Evolutionary conservation across 345 rosid genomes (phyloP), one percentile per base, ranked within the genome.

Genomic region (Euphorbia pulcherrima): DNA sequence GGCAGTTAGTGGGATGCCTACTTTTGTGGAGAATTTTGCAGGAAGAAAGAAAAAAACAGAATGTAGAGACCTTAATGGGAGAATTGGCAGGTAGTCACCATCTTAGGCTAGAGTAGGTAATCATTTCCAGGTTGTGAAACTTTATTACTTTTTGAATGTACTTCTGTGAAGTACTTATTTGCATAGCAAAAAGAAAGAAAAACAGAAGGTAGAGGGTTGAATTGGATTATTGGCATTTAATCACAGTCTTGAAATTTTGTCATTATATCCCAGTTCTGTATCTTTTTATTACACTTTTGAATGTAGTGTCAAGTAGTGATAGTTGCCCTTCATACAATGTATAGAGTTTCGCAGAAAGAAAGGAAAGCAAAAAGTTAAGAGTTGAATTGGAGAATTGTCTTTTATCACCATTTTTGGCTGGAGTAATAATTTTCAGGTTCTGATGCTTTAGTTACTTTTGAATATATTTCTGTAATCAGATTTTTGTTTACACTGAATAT

Each of bases 381-480:
- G 27, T 50, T 65, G 69, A 52, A 50, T 33, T 51, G 69, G 28
- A 33, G 14, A 65, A 46, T 65, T 65, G 69, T 44, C 61, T 40
- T 18, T 57, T 23, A 39, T 44, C 63, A 56, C 61, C 17, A 17
- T 41, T 40, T 56, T 21, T 18, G 21, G 53, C 12, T 52, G 16
- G 56, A 33, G 33, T 20, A 12, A 47, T 50, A 27, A n/a, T 37
- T 21, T 21, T 35, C 26, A 28, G 62, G 50, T 54, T 63, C 66
- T 20, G 33, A 60, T 26, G 56, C 51, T 67, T 20, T 26, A 40
- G 52, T 18, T 40, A 47, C 51, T 62, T 56, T 28, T 64, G 7
- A 16, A 23, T 67, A 56, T 59, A 50, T 66, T 47, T 50, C 8
- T 30, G 72, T 48, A 69, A 69, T 69, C 30, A 60, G 59, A 14